phyloP scores from a whole-genome alignment of 208 protist genomes.

The Leptomonas seymouri region DNA sequence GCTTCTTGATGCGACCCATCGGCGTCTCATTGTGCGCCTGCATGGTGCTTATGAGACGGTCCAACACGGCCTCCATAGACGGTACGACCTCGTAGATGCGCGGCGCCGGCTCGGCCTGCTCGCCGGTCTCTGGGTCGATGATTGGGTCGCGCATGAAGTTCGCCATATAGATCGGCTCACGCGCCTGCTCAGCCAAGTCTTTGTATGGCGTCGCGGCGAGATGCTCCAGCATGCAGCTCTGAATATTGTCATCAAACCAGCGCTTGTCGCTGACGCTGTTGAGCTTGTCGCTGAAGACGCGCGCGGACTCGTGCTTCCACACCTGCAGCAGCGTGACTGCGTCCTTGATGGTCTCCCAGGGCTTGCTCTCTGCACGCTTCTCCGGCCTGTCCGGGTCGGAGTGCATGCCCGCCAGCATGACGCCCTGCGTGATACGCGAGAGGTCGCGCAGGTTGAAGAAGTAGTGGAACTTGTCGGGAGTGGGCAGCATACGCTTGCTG shows the following conservation, averaged over 20 bases:
- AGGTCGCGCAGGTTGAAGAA: conserved; percentile 99
- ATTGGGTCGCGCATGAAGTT: conserved; percentile 95
- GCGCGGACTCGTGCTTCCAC: conserved; percentile 98
- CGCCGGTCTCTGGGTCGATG: conserved; percentile 90
- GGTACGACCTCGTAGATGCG: conserved; percentile 95
- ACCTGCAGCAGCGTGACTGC: conserved; percentile 87
- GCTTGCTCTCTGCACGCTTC: conserved; percentile 85
- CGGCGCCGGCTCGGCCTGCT: conserved; percentile 88
- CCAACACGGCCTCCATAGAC: conserved; percentile 81
- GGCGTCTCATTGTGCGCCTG: conserved; percentile 88
- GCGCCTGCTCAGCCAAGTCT: conserved; percentile 79
- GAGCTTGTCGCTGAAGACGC: conserved; percentile 98
- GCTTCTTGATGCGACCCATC: conserved; percentile 80
- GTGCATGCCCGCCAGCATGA: conserved; percentile 91
- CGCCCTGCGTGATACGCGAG: conserved; percentile 95
- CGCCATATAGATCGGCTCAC: conserved; percentile 91
- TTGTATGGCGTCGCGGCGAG: conserved; percentile 78
- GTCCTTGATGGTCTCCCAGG: conserved; percentile 82
- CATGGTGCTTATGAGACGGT: conserved; percentile 83
- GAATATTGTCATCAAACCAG: conserved; percentile 95
- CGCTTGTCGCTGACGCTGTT: conserved; percentile 95
- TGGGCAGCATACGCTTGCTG: conserved; percentile 95
- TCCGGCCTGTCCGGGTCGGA: conserved; percentile 87
- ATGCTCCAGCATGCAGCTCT: conserved; percentile 81
- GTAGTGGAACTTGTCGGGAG: conserved; percentile 98